A percentile compares a stretch with the other conserved stretches of the same genome.
Conservation (phyloP, 768 basidiomycete species). For the Termitomyces sp. region DNA sequence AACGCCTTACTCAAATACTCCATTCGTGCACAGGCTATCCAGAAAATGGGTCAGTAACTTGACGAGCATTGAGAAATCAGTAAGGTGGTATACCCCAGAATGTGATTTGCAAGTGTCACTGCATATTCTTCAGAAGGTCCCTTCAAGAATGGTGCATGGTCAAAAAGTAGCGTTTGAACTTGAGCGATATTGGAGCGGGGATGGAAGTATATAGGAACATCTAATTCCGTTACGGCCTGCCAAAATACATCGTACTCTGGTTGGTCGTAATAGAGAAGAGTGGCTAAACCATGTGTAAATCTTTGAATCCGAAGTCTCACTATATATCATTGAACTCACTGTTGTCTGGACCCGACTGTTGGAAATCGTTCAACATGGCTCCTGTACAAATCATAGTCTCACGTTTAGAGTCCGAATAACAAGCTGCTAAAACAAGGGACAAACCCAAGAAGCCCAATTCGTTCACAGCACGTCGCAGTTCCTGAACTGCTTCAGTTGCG, state of each 20-base stretch:
- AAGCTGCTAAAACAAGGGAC: not conserved
- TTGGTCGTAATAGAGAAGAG: slow-evolving; percentile 34
- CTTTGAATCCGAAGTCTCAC: no score
- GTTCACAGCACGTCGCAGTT: slow-evolving; percentile 35
- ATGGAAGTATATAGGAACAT: slow-evolving; percentile 38
- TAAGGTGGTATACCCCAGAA: slow-evolving; percentile 27
- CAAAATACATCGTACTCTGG: slow-evolving; percentile 37
- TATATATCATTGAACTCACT: slow-evolving; percentile 20
- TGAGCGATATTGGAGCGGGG: slow-evolving; percentile 28
- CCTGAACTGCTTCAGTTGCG: slow-evolving; percentile 34
- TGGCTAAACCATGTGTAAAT: slow-evolving; percentile 19
- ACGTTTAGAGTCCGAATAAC: not conserved
- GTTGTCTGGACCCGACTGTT: slow-evolving; percentile 37
- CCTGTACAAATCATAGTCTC: slow-evolving; percentile 15
- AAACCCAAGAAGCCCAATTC: slow-evolving; percentile 38
- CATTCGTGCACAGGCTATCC: slow-evolving; percentile 30
- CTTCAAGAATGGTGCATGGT: slow-evolving; percentile 29
- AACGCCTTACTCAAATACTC: slow-evolving; percentile 33
- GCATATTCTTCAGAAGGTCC: slow-evolving; percentile 35
- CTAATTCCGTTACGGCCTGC: slow-evolving; percentile 32
- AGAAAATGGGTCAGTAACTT: not conserved
- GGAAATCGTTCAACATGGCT: slow-evolving; percentile 41
- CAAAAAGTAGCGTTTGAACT: slow-evolving; percentile 22
- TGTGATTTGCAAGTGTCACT: slow-evolving; percentile 34
- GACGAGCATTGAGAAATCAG: not conserved